Evolutionary conservation across 2,329 filamentous ascomycete species (phyloP), one percentile per base, ranked within the genome.

Genomic region (Metarhizium album): DNA sequence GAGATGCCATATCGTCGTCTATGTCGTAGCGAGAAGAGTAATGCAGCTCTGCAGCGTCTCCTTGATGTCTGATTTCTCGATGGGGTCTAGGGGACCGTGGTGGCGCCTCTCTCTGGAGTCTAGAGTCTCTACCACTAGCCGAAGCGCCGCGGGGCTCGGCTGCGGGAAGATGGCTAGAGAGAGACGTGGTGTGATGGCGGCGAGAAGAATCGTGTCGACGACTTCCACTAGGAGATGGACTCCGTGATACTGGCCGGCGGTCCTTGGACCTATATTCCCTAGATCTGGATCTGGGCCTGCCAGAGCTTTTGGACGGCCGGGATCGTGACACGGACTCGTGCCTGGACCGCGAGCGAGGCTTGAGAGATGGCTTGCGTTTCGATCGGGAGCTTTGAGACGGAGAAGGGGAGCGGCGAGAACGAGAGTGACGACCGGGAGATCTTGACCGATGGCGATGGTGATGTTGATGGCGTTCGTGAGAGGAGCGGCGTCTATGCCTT

Each of bases 1-100:
- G 67, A 14, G 70, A 67, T 18, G 66, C 64, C 70, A 77, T 74
- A 31, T 74, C 74, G 52, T 75, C 73, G 57, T 79, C 74, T 38
- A 74, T 64, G 47, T 74, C 76, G 13, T 75, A 74, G 11, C 72
- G 69, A 18, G 73, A 73, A 18, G 75, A 73, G 43, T 67, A 66
- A 45, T 67, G 58, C 37, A 57, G 58, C 37, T 61, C 65, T 4
- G 56, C 46, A 3, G 59, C 55, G n/a, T 57, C 59, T 47, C 64
- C 61, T 65, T 58, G 57, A 47, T 59, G 57, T 46, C 59, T 61
- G 29, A 52, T 53, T 24, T 66, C 62, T 46, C 59, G 60, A 52
- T 60, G 57, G 14, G 53, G 45, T 37, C 54, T 56, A 33, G 64
- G 64, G 46, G 63, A 66, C 9, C 57, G 57, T 33, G 62, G 59